Evolutionary conservation across 2,329 filamentous ascomycete genomes (phyloP).

Genomic region (Beauveria brongniartii): DNA sequence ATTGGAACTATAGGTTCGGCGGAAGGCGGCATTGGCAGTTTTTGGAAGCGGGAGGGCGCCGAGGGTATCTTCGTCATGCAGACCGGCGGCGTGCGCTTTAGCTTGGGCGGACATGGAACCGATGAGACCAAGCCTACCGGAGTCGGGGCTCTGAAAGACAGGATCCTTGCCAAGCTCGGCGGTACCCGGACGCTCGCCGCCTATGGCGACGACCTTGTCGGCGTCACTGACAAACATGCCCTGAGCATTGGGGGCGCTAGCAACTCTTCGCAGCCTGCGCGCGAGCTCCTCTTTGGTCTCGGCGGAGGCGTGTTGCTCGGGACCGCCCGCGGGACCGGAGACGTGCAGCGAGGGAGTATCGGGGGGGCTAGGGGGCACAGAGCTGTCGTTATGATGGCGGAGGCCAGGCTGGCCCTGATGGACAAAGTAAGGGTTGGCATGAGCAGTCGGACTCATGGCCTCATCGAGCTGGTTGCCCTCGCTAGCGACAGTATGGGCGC

Average conservation of each 20-base stretch:
- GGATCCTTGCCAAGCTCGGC: constrained; percentile 83
- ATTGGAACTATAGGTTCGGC: constrained; percentile 96
- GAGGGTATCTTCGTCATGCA: constrained; percentile 43
- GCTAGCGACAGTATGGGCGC: constrained; percentile 84
- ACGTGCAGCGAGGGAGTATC: constrained; percentile 77
- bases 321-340: constrained; percentile 56
- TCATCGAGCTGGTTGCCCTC: constrained; percentile 90
- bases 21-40: constrained; percentile 64
- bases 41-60: constrained; percentile 56
- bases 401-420: constrained; percentile 91
- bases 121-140: constrained; percentile 31
- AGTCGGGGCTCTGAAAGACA: constrained; percentile 43
- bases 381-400: constrained; percentile 90
- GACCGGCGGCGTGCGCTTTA: constrained; percentile 27
- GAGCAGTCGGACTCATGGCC: constrained; percentile 79
- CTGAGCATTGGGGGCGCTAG: constrained; percentile 94
- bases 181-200: constrained; percentile 66
- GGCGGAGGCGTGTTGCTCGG: constrained; percentile 60
- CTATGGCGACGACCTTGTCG: constrained; percentile 28
- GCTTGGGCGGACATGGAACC: constrained; percentile 23
- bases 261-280: constrained; percentile 84
- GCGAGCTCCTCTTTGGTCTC: constrained; percentile 91
- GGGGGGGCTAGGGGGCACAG: constrained; percentile 84
- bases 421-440: constrained; percentile 94
- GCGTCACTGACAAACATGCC: constrained; percentile 62